Base-by-base conservation (phyloP, 2,329 filamentous ascomycete genomes). In the Paracoccidioides lutzii region DNA sequence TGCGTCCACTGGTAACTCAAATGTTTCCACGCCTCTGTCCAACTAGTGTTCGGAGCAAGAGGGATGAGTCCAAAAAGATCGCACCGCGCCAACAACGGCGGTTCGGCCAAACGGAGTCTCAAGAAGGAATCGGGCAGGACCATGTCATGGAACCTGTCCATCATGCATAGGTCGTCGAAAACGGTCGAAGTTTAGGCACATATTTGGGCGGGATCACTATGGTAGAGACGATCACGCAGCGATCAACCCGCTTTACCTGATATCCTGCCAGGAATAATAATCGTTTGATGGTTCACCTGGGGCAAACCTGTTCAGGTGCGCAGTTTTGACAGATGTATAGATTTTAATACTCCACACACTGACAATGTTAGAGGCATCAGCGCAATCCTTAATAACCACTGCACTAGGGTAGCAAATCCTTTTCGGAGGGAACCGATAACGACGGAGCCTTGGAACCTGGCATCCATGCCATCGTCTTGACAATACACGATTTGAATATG, bases 1-100 rank as follows among this genome's bases (percentile, higher is more conserved):
- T 55, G 12, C 53, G 53, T 35, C 46, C 53, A 22, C 44, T 55
- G 37, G 22, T 51, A 22, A 37, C 44, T 35, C 35, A n/a, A 32
- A 40, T 55, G 30, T 55, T 51, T 30, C 53, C 53, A 33, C 22
- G n/a, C 7, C 22, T 43, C 14, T 43, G 33, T 12, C 37, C 53
- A 45, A 37, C 3, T 14, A 35, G 28, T 46, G 22, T 1, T 22
- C 5, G 5, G 8, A 30, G 5, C 37, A 12, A 43, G 7, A 22
- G 12, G 12, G 6, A 4, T n/a, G 30, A 42, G 9, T 15, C 22
- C 14, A 50, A 40, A 40, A 15, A 30, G 15, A 35, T 32, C 9
- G 15, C 12, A 15, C 30, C 32, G 12, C 38, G 7, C 12, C 9
- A 14, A 22, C 9, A 15, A 22, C 10, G 22, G 4, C 35, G 45